phyloP scores from a whole-genome alignment of 2,329 filamentous ascomycete genomes.

The Aspergillus viridinutans region DNA sequence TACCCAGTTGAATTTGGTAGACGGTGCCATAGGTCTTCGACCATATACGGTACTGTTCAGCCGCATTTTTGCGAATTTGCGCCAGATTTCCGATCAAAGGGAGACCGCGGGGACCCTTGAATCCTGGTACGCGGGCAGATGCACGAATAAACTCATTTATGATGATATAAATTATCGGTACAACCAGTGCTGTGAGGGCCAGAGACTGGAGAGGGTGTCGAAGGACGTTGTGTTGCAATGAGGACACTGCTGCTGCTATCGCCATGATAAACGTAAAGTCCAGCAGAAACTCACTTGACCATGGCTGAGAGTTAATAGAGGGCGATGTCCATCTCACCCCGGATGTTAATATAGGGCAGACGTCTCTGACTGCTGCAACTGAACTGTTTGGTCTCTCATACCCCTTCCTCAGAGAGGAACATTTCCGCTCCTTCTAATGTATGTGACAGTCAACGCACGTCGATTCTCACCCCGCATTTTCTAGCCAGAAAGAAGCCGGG shows the following conservation, averaged over 20 bases:
- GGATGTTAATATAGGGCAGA: constrained; percentile 4
- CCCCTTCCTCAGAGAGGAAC: constrained; percentile 12
- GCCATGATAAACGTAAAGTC: constrained; percentile 20
- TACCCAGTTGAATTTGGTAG: constrained; percentile 57
- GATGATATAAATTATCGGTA: constrained; percentile 45
- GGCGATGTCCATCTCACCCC: not conserved
- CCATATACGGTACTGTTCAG: constrained; percentile 56
- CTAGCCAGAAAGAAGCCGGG: constrained; percentile 4
- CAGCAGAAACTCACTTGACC: not conserved
- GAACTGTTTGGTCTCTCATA: not conserved
- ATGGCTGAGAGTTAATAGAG: not conserved
- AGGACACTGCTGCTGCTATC: constrained; percentile 18
- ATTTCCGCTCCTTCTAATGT: constrained; percentile 15
- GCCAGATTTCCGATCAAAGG: constrained; percentile 55
- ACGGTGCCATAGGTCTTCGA: constrained; percentile 48
- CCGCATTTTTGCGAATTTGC: constrained; percentile 53
- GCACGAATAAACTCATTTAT: constrained; percentile 48
- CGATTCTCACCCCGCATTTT: constrained; percentile 8
- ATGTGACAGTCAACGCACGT: not conserved
- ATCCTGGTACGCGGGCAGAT: constrained; percentile 42
- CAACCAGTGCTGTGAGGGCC: constrained; percentile 15
- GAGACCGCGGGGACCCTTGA: constrained; percentile 49
- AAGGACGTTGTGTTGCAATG: constrained; percentile 16
- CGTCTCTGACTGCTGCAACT: not conserved
- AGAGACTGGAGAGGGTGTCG: constrained; percentile 20